phyloP scores from a whole-genome alignment of 345 rosid species.

The Brassica cretica region DNA sequence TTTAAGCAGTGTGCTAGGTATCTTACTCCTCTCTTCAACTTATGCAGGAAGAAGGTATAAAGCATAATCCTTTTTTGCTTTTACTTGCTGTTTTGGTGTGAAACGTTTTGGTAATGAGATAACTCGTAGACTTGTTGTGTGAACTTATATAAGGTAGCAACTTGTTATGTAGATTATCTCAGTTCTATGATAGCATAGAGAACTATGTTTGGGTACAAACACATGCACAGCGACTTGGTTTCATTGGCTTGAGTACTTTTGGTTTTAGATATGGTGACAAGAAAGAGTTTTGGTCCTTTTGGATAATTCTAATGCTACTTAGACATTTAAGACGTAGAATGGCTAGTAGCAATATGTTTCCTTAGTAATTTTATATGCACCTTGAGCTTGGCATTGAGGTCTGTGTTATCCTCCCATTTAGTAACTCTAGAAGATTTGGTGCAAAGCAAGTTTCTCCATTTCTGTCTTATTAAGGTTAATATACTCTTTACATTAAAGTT shows the following conservation, averaged over 20 bases:
- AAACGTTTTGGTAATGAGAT: neutral
- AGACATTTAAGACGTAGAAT: neutral
- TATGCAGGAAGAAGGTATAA: conserved; percentile 93
- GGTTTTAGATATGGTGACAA: conserved; percentile 20
- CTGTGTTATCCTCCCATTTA: neutral
- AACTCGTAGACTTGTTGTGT: neutral
- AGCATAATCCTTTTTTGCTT: neutral
- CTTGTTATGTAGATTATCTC: conserved; percentile 12
- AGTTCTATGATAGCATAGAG: neutral
- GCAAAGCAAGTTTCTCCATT: neutral
- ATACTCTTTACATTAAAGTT: neutral
- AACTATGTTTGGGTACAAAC: neutral
- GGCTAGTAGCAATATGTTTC: neutral
- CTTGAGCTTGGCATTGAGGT: conserved; percentile 6
- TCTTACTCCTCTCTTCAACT: conserved; percentile 85
- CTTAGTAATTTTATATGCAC: conserved; percentile 1
- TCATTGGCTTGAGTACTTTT: conserved; percentile 1
- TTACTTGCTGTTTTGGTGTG: conserved; percentile 5
- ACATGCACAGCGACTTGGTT: neutral
- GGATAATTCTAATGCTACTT: neutral
- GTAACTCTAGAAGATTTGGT: neutral
- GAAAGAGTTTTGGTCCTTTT: neutral
- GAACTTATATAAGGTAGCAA: neutral
- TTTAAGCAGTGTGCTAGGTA: conserved; percentile 97
- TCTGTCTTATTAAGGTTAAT: neutral